Evolutionary conservation across 345 rosid species (phyloP), one percentile per base, ranked within the genome.

Genomic region (Alliaria petiolata): DNA sequence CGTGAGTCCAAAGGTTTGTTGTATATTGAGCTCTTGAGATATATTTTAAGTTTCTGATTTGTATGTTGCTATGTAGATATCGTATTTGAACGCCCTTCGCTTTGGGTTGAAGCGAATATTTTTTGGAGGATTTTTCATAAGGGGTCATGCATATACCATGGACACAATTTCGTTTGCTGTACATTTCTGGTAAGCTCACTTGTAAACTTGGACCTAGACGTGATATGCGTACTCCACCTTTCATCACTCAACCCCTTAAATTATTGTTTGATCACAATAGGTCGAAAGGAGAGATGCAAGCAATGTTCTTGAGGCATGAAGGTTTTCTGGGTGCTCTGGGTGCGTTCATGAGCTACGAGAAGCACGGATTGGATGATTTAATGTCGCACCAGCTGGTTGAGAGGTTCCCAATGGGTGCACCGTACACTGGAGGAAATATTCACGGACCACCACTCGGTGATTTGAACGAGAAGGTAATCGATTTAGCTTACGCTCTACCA

Each of bases 331-430:
- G 99, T 50, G 98, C 97, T 58, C 70, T 95, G 70, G 99, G 99
- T 70, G 98, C 99, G 68, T 95, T 95, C 82, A 88, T 90, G 99
- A 92, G 99, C 84, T 88, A 95, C 63, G 97, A 89, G 76, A 95
- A 89, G 84, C 99, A 95, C 16, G 98, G 98, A 40, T 86, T 95
- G 61, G 99, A 95, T 86, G 96, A 95, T 82, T 82, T 95, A 80
- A 87, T 85, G 97, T 97, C 88, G 30, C 98, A 95, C 86, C 99
- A 95, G 52, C 83, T 95, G 78, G 99, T 95, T 78, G 99, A 95
- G 84, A 88, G 99, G 85, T 95, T 95, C 72, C 99, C 99, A 31
- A 91, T 95, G 98, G 99, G 98, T 82, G 99, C 99, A 70, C 97
- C 99, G 38, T 95, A 91, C 68, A 91, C 87, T 14, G 99, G 98